phyloP scores from a whole-genome alignment of 768 basidiomycete genomes.

The Leccinum boreale region DNA sequence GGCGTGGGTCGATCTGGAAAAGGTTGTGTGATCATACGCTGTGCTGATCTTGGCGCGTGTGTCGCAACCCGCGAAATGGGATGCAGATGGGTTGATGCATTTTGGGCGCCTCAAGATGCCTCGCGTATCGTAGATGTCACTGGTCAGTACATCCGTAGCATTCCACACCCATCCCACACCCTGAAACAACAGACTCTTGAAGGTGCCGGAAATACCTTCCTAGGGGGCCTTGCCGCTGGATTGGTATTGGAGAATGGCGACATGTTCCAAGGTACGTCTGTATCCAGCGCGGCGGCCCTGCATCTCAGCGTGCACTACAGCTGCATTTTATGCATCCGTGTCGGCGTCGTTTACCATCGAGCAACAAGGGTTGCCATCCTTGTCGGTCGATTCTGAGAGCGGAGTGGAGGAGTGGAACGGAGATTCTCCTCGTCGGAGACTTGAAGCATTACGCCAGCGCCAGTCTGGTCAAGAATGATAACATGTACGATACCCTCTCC shows the following conservation, averaged over 20 bases:
- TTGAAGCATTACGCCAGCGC: conserved; percentile 49
- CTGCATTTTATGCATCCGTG: conserved; percentile 67
- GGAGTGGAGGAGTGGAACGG: conserved; percentile 60
- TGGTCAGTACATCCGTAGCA: conserved; percentile 33
- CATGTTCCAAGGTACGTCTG: conserved; percentile 56
- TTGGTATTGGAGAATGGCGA: conserved; percentile 52
- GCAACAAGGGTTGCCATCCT: conserved; percentile 68
- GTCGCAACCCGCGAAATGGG: conserved; percentile 42
- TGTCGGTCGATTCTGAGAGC: conserved; percentile 33
- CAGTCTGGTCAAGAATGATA: conserved; percentile 32
- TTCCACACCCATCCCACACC: background rate
- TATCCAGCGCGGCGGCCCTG: conserved; percentile 2
- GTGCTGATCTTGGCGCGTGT: conserved; percentile 71
- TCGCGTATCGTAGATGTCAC: conserved; percentile 56
- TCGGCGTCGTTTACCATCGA: conserved; percentile 84
- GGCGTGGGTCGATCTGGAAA: conserved; percentile 48
- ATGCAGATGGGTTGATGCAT: conserved; percentile 70
- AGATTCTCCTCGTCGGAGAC: conserved; percentile 56
- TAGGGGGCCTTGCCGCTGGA: conserved; percentile 85
- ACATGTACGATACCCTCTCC: conserved; percentile 21
- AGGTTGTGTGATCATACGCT: conserved; percentile 71
- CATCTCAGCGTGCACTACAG: conserved; percentile 37
- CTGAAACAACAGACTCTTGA: conserved; percentile 3
- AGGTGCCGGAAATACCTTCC: conserved; percentile 91
- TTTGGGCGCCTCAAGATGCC: conserved; percentile 50